phyloP scores from a whole-genome alignment of 257 asterid genomes.

The Solanum commersonii region DNA sequence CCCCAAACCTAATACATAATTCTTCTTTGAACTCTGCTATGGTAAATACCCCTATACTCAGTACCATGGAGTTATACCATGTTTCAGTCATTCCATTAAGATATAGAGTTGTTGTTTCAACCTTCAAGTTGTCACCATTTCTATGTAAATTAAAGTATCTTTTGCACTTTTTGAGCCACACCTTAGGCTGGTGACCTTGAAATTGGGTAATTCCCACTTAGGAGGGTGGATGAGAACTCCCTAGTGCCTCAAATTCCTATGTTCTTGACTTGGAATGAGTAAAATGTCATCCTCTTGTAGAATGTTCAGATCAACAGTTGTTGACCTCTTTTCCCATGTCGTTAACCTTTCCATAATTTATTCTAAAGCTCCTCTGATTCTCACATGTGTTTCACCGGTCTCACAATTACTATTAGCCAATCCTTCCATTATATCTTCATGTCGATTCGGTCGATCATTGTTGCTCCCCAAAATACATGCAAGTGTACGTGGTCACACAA shows the following conservation, averaged over 20 bases:
- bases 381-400: not conserved
- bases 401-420: not conserved
- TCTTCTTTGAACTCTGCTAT: not conserved
- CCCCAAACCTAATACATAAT: not conserved
- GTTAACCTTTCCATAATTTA: not conserved
- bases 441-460: too few relatives aligned
- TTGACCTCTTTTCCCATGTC: not conserved
- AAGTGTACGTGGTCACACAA: too few relatives aligned
- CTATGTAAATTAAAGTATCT: not conserved
- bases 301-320: not conserved
- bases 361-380: not conserved
- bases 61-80: not conserved
- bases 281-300: not conserved
- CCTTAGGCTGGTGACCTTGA: not conserved
- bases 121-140: not conserved
- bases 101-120: not conserved
- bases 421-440: not conserved
- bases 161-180: not conserved
- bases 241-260: not conserved
- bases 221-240: not conserved
- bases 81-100: not conserved
- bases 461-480: too few relatives aligned
- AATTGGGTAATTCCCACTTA: not conserved
- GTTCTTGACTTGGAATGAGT: not conserved
- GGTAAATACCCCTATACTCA: not conserved